phyloP scores from a whole-genome alignment of 2,329 filamentous ascomycete genomes.

The Diplodia seriata region DNA sequence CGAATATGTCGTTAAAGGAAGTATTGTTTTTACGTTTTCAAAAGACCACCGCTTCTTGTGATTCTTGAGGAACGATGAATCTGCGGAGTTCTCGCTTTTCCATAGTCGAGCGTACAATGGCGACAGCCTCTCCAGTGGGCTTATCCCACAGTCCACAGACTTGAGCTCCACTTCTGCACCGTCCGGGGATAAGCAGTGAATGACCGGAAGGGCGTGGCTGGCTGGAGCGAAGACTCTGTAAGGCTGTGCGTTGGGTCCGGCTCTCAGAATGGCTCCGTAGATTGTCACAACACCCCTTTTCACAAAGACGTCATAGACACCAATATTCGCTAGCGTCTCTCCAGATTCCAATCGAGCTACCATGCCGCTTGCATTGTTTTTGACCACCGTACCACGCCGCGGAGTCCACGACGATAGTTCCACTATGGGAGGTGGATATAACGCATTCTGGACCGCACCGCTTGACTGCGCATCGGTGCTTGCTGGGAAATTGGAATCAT shows the following conservation, averaged over 20 bases:
- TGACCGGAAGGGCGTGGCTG: slow-evolving; percentile 72
- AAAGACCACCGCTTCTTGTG: slow-evolving; percentile 24
- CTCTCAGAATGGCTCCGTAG: slow-evolving; percentile 67
- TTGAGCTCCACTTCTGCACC: slow-evolving; percentile 64
- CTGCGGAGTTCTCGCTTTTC: slow-evolving; percentile 55
- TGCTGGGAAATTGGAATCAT: neutral
- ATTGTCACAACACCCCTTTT: slow-evolving; percentile 68
- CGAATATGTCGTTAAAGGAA: neutral
- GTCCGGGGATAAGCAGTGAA: slow-evolving; percentile 47
- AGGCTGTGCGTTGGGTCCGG: slow-evolving; percentile 49
- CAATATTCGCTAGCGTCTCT: slow-evolving; percentile 56
- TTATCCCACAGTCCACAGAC: slow-evolving; percentile 55
- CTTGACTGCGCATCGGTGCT: neutral
- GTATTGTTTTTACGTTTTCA: slow-evolving; percentile 17
- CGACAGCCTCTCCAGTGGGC: slow-evolving; percentile 65
- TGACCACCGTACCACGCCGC: slow-evolving; percentile 34
- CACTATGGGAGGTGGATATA: slow-evolving; percentile 15
- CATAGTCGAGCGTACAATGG: slow-evolving; percentile 73
- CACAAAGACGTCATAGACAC: slow-evolving; percentile 71
- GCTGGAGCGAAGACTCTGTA: slow-evolving; percentile 70
- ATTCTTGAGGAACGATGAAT: slow-evolving; percentile 20
- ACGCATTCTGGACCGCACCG: neutral
- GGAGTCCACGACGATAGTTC: slow-evolving; percentile 27
- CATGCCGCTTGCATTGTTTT: slow-evolving; percentile 36
- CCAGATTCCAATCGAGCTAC: slow-evolving; percentile 43